Evolutionary conservation across 106 monocot species (phyloP).

Genomic region (Acanthochlamys bracteata): DNA sequence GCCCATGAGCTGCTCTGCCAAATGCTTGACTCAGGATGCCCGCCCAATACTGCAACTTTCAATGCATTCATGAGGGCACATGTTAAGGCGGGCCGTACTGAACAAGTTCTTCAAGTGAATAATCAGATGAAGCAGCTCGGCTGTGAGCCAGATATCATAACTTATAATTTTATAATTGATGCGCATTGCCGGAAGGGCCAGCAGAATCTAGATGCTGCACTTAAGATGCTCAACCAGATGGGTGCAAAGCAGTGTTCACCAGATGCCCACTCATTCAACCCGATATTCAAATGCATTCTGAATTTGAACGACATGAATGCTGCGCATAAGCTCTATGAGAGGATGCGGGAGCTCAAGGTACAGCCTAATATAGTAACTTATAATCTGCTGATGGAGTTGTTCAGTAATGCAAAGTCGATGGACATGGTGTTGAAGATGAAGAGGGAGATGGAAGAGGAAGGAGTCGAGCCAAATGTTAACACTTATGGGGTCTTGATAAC

Average conservation of each 20-base stretch:
- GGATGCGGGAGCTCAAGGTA: constrained; percentile 68
- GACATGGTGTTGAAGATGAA: constrained; percentile 94
- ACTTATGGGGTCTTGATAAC: constrained; percentile 63
- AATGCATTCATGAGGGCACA: constrained; percentile 70
- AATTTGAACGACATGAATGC: constrained; percentile 49
- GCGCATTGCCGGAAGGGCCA: constrained; percentile 56
- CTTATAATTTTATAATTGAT: constrained; percentile 83
- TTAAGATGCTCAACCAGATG: constrained; percentile 79
- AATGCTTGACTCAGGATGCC: constrained; percentile 65
- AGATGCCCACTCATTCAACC: constrained; percentile 73
- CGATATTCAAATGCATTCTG: constrained; percentile 47
- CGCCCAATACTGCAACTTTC: constrained; percentile 79
- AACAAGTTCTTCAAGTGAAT: constrained; percentile 74
- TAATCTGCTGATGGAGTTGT: constrained; percentile 70
- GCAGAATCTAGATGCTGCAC: constrained; percentile 65
- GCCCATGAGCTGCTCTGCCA: constrained; percentile 82
- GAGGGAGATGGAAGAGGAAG: constrained; percentile 85
- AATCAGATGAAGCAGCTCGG: constrained; percentile 84
- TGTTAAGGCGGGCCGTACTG: constrained; percentile 53
- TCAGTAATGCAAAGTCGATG: constrained; percentile 61
- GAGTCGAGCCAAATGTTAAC: constrained; percentile 83
- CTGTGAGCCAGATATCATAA: constrained; percentile 66
- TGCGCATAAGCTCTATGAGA: constrained; percentile 52
- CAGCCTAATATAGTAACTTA: constrained; percentile 62
- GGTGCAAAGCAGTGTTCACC: constrained; percentile 33